Conservation (phyloP, 139 green algal genomes). For the Asterochloris sp. region DNA sequence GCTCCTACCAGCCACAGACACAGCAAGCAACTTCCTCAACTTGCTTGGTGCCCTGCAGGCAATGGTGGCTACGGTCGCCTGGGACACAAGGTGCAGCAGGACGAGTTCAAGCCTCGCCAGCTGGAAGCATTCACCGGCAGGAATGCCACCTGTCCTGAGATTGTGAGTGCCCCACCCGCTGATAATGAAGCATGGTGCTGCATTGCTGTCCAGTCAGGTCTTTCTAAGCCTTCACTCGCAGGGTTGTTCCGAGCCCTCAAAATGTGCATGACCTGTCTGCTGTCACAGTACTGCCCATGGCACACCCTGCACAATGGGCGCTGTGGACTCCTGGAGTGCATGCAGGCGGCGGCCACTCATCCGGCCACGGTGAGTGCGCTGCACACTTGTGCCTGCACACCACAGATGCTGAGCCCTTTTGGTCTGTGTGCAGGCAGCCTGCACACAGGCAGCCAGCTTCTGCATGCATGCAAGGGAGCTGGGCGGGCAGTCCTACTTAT, state of each 20-base stretch:
- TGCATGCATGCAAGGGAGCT: conserved; percentile 46
- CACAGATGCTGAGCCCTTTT: not conserved
- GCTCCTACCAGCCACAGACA: not conserved
- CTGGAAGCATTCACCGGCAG: conserved; percentile 67
- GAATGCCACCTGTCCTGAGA: not conserved
- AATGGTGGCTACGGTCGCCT: conserved; percentile 83
- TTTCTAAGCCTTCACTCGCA: too few relatives aligned
- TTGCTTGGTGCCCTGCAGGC: not conserved
- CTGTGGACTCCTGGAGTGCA: not conserved
- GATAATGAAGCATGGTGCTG: too few relatives aligned
- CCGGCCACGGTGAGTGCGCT: not conserved
- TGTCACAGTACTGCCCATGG: too few relatives aligned
- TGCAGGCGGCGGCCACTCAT: not conserved
- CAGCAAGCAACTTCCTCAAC: not conserved
- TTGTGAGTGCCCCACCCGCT: not conserved
- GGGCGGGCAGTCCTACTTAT: conserved; percentile 83
- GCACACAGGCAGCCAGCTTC: conserved; percentile 59
- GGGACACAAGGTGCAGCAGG: conserved; percentile 84
- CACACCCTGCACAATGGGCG: too few relatives aligned
- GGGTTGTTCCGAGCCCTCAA: too few relatives aligned
- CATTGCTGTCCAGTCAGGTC: too few relatives aligned
- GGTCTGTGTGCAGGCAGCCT: conserved; percentile 31
- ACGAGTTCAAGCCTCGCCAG: conserved; percentile 71
- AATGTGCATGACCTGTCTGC: too few relatives aligned
- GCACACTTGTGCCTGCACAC: not conserved